A percentile compares a stretch with the other conserved stretches of the same genome.
phyloP scores from a whole-genome alignment of 169 alveolate genomes.

The Neospora caninum region DNA sequence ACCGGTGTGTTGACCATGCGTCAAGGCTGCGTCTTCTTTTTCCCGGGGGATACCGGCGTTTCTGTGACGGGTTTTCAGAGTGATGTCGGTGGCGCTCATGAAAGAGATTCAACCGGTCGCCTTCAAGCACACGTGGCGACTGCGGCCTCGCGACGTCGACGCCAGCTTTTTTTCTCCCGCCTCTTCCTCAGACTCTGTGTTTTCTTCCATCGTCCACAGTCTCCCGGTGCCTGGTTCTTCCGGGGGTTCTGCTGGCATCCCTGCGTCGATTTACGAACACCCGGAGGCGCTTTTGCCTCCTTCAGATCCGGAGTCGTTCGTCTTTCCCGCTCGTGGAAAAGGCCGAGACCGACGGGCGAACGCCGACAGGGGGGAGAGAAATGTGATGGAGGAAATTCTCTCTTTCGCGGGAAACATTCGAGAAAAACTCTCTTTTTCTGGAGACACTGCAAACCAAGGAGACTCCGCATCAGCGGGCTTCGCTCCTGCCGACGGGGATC shows the following conservation, averaged over 20 bases:
- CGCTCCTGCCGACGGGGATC: no score
- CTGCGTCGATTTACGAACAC: background rate
- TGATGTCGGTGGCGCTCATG: conserved; percentile 14
- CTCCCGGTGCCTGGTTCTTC: background rate
- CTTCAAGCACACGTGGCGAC: background rate
- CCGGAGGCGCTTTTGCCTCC: background rate
- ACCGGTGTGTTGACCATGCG: no score
- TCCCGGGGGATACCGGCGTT: no score
- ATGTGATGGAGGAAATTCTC: background rate
- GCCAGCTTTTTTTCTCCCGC: background rate
- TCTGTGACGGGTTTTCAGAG: background rate
- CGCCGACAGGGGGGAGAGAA: background rate
- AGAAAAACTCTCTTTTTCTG: background rate
- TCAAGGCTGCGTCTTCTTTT: no score
- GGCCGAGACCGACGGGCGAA: background rate
- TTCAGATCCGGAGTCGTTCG: background rate
- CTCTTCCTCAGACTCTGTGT: background rate
- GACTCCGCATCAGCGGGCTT: no score
- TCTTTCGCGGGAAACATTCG: background rate
- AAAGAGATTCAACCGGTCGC: background rate
- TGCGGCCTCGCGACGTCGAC: background rate
- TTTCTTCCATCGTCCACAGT: background rate
- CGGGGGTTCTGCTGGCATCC: background rate
- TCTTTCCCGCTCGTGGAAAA: background rate
- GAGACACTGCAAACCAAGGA: no score